Evolutionary conservation across 2,329 filamentous ascomycete species (phyloP).

Genomic region (Cladosporium sphaerospermum): DNA sequence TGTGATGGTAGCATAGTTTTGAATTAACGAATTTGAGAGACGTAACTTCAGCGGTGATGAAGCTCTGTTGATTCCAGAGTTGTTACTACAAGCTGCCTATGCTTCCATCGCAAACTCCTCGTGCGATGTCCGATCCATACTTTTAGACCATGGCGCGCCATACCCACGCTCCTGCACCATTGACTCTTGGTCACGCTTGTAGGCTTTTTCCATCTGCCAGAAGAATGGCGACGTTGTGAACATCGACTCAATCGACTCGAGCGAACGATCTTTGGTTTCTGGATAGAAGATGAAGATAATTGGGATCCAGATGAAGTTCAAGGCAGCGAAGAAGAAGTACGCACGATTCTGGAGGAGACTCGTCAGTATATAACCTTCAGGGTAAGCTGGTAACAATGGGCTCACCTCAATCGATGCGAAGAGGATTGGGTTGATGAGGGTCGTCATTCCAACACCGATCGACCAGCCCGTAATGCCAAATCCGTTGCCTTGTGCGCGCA

Average conservation of each 20-base stretch:
- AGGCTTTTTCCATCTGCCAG: conserved; percentile 41
- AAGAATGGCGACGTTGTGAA: conserved; percentile 44
- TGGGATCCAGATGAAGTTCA: conserved; percentile 48
- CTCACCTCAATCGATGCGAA: conserved; percentile 37
- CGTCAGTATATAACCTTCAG: background rate
- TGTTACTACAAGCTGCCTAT: background rate
- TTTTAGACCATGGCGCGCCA: background rate
- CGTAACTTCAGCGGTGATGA: no score
- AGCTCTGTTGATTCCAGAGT: background rate
- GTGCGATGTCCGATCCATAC: background rate
- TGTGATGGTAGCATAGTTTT: no score
- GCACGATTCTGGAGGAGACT: conserved; percentile 34
- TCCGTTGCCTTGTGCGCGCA: conserved; percentile 54
- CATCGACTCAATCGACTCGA: conserved; percentile 47
- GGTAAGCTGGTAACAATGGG: background rate
- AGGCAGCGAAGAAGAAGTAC: conserved; percentile 47
- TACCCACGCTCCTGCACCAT: background rate
- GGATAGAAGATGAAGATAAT: conserved; percentile 45
- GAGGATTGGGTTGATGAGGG: conserved; percentile 49
- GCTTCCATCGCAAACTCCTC: background rate
- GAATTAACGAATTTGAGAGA: no score
- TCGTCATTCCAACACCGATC: conserved; percentile 48
- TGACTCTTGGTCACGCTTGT: conserved; percentile 15
- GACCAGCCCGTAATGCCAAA: conserved; percentile 57
- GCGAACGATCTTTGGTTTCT: conserved; percentile 40